A percentile compares a stretch with the other conserved stretches of the same genome.
phyloP scores from a whole-genome alignment of 306 rosid species.

The Medicago lupulina region DNA sequence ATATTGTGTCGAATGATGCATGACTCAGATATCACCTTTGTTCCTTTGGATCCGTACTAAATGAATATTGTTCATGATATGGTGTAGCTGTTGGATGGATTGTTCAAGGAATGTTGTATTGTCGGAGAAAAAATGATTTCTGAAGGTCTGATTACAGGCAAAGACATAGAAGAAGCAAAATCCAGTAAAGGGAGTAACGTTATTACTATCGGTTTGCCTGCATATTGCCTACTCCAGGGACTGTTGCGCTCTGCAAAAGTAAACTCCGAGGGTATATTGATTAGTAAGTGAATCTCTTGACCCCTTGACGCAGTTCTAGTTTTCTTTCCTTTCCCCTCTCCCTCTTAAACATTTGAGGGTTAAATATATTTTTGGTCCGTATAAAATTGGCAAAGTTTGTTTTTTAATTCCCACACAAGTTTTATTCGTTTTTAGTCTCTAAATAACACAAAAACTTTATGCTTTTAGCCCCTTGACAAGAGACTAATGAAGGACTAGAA shows the following conservation, averaged over 20 bases:
- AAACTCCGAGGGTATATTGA: slow-evolving; percentile 66
- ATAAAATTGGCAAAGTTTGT: no score
- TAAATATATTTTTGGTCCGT: background rate
- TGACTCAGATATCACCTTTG: background rate
- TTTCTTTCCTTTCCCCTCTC: background rate
- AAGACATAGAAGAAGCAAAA: slow-evolving; percentile 79
- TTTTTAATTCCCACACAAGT: no score
- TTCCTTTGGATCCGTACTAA: slow-evolving; percentile 32
- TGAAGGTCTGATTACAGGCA: slow-evolving; percentile 69
- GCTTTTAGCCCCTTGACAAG: no score
- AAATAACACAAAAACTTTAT: no score
- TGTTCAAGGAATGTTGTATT: slow-evolving; percentile 64
- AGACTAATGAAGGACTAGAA: no score
- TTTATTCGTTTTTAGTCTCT: no score
- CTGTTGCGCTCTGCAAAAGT: slow-evolving; percentile 82
- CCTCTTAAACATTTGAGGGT: no score
- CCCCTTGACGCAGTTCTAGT: background rate
- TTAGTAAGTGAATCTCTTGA: slow-evolving; percentile 56
- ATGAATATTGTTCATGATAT: slow-evolving; percentile 36
- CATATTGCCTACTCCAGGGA: slow-evolving; percentile 74
- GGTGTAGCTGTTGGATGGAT: slow-evolving; percentile 71
- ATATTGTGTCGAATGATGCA: slow-evolving; percentile 15
- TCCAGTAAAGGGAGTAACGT: slow-evolving; percentile 73
- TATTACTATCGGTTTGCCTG: slow-evolving; percentile 82
- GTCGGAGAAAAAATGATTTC: slow-evolving; percentile 72